Evolutionary conservation across 176 grass and related monocot genomes (phyloP), one percentile per base, ranked within the genome.

Genomic region (Rhynchospora breviuscula): DNA sequence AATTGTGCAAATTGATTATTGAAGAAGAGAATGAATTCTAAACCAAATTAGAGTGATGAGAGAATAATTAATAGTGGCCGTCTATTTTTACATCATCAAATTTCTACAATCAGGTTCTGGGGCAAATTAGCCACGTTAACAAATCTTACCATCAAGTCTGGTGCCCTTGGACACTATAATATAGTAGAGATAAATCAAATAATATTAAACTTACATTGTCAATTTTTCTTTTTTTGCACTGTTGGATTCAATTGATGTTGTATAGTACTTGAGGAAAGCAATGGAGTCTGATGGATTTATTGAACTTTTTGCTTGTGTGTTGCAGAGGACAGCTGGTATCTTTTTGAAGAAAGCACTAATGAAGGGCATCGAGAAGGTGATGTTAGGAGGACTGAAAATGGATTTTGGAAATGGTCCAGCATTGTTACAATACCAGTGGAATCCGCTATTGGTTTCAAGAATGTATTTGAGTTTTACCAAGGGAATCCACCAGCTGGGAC

Each of bases 281-380:
- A 53, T 9, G 40, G 40, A 71, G 35, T 56, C 22, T 52, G 48
- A 54, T 54, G 22, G 48, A 76, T 76, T 76, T 15, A 31, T 14
- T 3, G 12, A 26, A 74, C 21, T 47, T 82, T 40, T 49, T 82
- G 22, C n/a, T 67, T 65, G 58, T 66, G 11, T 49, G 19, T 65
- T 82, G 79, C 43, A 82, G 79, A 67, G 5, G 63, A 49, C 40
- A 82, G 60, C 7, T 82, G 79, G 79, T 82, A 82, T 64, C 14
- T 66, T 45, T 67, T 45, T 10, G 26, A 65, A 52, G 35, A 82
- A 53, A 53, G 33, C 40, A n/a, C 5, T 22, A 26, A 54, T 23
- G 21, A 17, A 14, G 1, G 17, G 8, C 48, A 63, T 22, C 26
- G 79, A 8, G 44, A 82, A 49, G 19, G 35, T 6, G 17, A 7